A percentile compares a stretch with the other conserved stretches of the same genome.
phyloP scores from a whole-genome alignment of 192 early-diverging fungal species.

The Jimgerdemannia lactiflua region DNA sequence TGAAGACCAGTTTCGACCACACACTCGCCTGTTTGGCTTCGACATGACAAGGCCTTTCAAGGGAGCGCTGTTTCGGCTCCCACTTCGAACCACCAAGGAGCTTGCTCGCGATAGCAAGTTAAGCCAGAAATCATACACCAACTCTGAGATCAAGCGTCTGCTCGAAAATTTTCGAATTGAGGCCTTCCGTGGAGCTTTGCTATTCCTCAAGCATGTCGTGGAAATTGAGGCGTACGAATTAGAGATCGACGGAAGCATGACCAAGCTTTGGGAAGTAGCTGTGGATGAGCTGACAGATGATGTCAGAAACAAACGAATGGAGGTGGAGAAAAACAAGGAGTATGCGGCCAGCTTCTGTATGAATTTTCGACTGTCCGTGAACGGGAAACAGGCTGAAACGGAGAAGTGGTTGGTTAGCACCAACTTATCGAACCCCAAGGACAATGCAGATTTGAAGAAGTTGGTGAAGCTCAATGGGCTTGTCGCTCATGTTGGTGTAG shows the following conservation, averaged over 20 bases:
- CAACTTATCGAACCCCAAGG: not conserved
- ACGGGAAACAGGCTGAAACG: not conserved
- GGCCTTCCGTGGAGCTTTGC: not conserved
- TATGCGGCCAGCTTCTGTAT: not conserved
- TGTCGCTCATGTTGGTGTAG: not conserved
- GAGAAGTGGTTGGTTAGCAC: not conserved
- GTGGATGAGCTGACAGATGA: not conserved
- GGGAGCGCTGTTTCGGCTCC: slow-evolving; percentile 26
- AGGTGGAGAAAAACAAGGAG: not conserved
- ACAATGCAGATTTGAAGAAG: not conserved
- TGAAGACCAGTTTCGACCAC: too few relatives aligned
- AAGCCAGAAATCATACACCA: not conserved
- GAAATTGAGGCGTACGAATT: slow-evolving; percentile 1
- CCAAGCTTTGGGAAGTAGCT: not conserved
- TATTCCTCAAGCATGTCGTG: slow-evolving; percentile 4
- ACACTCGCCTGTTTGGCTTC: slow-evolving; percentile 10
- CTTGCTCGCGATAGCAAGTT: not conserved
- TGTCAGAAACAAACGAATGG: not conserved
- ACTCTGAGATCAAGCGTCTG: not conserved
- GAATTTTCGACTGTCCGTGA: not conserved
- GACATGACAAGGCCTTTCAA: slow-evolving; percentile 20
- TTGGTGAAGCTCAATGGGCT: not conserved
- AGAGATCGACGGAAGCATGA: not conserved
- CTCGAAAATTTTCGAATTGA: not conserved
- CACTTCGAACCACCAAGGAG: slow-evolving; percentile 3